A percentile compares a stretch with the other conserved stretches of the same genome.
These are phyloP conservation scores for Penicillium chermesinum DNA, from an alignment of 495 filamentous ascomycete genomes.

Conservation along the genomic window DNA sequence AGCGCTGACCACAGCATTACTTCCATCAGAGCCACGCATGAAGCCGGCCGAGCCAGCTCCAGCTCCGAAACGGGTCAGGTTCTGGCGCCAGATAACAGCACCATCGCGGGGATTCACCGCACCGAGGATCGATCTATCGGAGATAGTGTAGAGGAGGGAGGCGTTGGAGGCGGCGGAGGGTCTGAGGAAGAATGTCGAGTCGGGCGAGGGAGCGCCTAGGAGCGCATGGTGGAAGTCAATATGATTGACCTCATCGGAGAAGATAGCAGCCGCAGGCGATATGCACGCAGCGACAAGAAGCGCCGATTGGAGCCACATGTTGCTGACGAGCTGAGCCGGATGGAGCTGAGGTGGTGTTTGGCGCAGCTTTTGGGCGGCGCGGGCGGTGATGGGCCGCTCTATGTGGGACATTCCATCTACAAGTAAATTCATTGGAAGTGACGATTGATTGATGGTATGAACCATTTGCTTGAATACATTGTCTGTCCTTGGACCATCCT, in stretches of 20 bases:
- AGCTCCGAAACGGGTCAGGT: slow-evolving; percentile 42
- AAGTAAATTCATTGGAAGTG: too few species aligned
- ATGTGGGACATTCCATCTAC: not conserved
- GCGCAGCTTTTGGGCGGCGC: slow-evolving; percentile 1
- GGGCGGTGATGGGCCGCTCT: slow-evolving; percentile 5
- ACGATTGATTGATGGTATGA: too few species aligned
- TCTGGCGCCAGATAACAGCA: slow-evolving; percentile 78
- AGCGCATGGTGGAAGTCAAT: slow-evolving; percentile 92
- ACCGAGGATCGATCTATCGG: slow-evolving; percentile 72
- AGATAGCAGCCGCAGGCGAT: slow-evolving; percentile 58
- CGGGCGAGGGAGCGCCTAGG: slow-evolving; percentile 70
- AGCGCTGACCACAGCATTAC: slow-evolving; percentile 67
- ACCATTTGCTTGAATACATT: too few species aligned
- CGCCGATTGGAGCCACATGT: slow-evolving; percentile 45
- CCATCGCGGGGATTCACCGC: slow-evolving; percentile 88
- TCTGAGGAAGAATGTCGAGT: slow-evolving; percentile 91
- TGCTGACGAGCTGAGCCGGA: slow-evolving; percentile 21
- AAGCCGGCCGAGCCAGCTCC: slow-evolving; percentile 42
- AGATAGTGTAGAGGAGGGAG: slow-evolving; percentile 85
- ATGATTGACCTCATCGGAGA: slow-evolving; percentile 83
- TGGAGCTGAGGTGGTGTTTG: slow-evolving; percentile 11
- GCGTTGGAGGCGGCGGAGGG: slow-evolving; percentile 76
- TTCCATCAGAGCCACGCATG: slow-evolving; percentile 66
- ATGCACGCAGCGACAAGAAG: slow-evolving; percentile 38
- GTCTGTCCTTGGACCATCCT: too few species aligned